Evolutionary conservation across 768 basidiomycete species (phyloP).

Genomic region (Auricularia sp.): DNA sequence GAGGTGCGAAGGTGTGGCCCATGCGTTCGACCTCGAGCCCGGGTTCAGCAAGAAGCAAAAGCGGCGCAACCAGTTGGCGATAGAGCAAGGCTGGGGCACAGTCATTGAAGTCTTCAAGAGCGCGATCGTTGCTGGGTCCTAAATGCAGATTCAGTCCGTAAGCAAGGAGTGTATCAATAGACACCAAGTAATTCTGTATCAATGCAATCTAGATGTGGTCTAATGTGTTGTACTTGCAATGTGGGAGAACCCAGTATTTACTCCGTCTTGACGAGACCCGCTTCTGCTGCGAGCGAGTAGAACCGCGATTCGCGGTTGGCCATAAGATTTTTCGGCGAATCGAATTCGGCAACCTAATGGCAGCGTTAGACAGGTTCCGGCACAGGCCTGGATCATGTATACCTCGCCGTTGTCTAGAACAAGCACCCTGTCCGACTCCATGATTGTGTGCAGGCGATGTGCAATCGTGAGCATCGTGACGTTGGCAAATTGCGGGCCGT

Average conservation of each 20-base stretch:
- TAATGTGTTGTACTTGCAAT: too few relatives aligned
- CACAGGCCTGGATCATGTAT: too few relatives aligned
- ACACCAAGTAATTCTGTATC: too few relatives aligned
- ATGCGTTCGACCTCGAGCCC: conserved; percentile 11
- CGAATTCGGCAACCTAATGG: conserved; percentile 56
- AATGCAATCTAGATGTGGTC: too few relatives aligned
- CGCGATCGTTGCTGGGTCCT: too few relatives aligned
- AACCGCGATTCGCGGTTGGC: conserved; percentile 47
- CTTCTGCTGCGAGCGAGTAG: conserved; percentile 54
- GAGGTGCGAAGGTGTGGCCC: conserved; percentile 11
- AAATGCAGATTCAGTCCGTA: too few relatives aligned
- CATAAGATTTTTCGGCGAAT: conserved; percentile 56
- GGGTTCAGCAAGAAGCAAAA: conserved; percentile 4
- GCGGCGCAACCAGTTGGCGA: conserved; percentile 5
- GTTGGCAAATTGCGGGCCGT: conserved; percentile 62
- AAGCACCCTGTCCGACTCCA: conserved; percentile 69
- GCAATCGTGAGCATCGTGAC: conserved; percentile 84
- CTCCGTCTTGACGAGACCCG: conserved; percentile 26
- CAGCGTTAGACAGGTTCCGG: too few relatives aligned
- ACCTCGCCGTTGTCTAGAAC: conserved; percentile 69
- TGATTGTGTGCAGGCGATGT: conserved; percentile 77
- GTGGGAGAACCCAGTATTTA: neutral
- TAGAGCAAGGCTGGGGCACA: conserved; percentile 10
- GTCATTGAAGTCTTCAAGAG: neutral
- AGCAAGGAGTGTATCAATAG: too few relatives aligned